Evolutionary conservation across 768 basidiomycete species (phyloP).

Genomic region (Dioszegia crocea): DNA sequence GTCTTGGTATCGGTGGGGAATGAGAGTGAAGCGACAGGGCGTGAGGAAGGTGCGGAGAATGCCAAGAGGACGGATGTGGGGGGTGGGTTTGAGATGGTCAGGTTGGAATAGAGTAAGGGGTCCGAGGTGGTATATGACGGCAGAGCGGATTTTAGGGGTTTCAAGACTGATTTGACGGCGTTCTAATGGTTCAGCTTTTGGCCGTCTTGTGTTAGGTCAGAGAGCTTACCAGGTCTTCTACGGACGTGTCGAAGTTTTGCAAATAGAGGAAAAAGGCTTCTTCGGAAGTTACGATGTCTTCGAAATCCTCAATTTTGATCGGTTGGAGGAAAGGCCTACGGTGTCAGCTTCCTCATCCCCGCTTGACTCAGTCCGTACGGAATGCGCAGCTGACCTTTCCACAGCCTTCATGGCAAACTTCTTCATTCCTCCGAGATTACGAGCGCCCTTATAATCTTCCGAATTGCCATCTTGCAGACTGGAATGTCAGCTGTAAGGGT

Average conservation of each 20-base stretch:
- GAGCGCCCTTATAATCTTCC: slow-evolving; percentile 70
- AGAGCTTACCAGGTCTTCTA: slow-evolving; percentile 46
- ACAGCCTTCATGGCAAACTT: slow-evolving; percentile 72
- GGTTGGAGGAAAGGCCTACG: slow-evolving; percentile 27
- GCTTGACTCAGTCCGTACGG: neutral
- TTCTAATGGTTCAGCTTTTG: slow-evolving; percentile 48
- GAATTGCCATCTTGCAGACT: slow-evolving; percentile 56
- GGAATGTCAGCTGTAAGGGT: neutral
- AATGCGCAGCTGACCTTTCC: slow-evolving; percentile 58
- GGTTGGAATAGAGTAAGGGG: slow-evolving; percentile 46
- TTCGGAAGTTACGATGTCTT: slow-evolving; percentile 51
- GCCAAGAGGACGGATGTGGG: slow-evolving; percentile 56
- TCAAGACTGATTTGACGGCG: slow-evolving; percentile 59
- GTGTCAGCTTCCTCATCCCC: neutral
- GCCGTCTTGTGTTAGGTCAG: slow-evolving; percentile 19
- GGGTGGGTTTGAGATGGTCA: slow-evolving; percentile 40
- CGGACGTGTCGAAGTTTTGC: slow-evolving; percentile 46
- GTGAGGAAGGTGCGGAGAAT: slow-evolving; percentile 62
- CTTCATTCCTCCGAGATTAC: slow-evolving; percentile 67
- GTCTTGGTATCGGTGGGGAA: slow-evolving; percentile 37
- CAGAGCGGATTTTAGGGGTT: slow-evolving; percentile 55
- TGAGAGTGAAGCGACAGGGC: slow-evolving; percentile 51
- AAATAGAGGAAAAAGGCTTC: slow-evolving; percentile 63
- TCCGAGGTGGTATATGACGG: slow-evolving; percentile 55
- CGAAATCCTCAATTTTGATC: slow-evolving; percentile 36